phyloP scores from a whole-genome alignment of 2,329 filamentous ascomycete genomes.

The Trichoderma brevicompactum region DNA sequence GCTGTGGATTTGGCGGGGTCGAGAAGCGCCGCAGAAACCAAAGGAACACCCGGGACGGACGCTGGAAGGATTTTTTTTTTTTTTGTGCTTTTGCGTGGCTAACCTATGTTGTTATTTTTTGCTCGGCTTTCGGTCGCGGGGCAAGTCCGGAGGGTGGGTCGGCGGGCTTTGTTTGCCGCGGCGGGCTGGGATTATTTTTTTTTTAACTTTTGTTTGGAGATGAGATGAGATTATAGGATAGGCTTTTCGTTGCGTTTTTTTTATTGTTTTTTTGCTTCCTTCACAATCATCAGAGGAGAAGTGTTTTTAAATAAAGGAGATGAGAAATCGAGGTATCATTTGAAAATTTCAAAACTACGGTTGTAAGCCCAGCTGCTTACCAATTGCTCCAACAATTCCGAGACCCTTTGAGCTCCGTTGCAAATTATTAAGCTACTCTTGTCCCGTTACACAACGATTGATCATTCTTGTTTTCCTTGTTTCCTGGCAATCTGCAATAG shows the following conservation, averaged over 20 bases:
- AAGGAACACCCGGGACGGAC: background rate
- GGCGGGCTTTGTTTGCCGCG: constrained; percentile 1
- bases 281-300: background rate
- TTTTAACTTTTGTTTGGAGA: too few species aligned
- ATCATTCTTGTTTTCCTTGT: background rate
- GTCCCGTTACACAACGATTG: background rate
- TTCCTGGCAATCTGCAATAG: background rate
- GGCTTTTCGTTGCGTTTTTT: background rate
- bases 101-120: background rate
- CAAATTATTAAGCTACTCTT: background rate
- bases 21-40: constrained; percentile 4
- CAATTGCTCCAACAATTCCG: background rate
- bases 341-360: background rate
- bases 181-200: background rate
- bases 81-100: background rate
- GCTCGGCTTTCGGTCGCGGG: constrained; percentile 13
- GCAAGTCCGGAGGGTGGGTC: too few species aligned
- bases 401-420: background rate
- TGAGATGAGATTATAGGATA: background rate
- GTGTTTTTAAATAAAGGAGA: background rate
- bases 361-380: constrained; percentile 19
- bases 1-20: background rate
- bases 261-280: background rate
- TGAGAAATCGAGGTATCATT: background rate
- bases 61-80: background rate